Base-by-base conservation (phyloP, 1,139 yeast species). In the Geotrichum aggregatum region DNA sequence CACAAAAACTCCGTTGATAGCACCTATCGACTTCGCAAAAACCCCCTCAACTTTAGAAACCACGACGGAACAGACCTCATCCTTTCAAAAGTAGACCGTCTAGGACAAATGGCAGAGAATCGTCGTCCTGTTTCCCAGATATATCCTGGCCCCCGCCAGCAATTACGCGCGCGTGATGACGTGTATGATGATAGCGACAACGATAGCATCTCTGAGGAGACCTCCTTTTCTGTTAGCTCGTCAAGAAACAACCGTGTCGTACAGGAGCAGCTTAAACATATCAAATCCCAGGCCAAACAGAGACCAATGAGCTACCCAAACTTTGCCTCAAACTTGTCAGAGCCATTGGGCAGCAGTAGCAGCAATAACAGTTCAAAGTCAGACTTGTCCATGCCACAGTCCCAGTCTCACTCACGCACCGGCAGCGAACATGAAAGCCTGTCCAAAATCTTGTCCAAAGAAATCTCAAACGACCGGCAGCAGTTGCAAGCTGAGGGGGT, bases 21-120 rank as follows among this genome's bases (percentile, higher is more conserved):
- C 44, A 39, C 52, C 21, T 49, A 49, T 39, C 49, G 49, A 16
- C 49, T 49, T 13, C 39, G 52, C 31, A 39, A 13, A 24, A 49
- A 49, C 38, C 52, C 52, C 19, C 30, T 49, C 7, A 49, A 49
- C 42, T 44, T 49, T 3, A 28, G 52, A 19, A 49, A 49, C 34
- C 44, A 39, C 22, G 52, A 53, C 40, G 56, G 54, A 6, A 22
- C 54, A 2, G 52, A 50, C 44, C 33, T 53, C 24, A 53, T 53
- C 18, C 35, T 50, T 2, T 47, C 56, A 5, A 47, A 47, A 21
- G 47, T 47, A 13, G 54, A 53, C 40, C 38, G 45, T 10, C 39
- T 53, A 18, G 54, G 47, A 13, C 47, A 47, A 36, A 50, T 50
- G 54, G 53, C 55, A 8, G 49, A 44, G 26, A 41, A 28, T 21